Evolutionary conservation across 164 flowering plant species (phyloP).

Genomic region (Magnolia changhungtana): DNA sequence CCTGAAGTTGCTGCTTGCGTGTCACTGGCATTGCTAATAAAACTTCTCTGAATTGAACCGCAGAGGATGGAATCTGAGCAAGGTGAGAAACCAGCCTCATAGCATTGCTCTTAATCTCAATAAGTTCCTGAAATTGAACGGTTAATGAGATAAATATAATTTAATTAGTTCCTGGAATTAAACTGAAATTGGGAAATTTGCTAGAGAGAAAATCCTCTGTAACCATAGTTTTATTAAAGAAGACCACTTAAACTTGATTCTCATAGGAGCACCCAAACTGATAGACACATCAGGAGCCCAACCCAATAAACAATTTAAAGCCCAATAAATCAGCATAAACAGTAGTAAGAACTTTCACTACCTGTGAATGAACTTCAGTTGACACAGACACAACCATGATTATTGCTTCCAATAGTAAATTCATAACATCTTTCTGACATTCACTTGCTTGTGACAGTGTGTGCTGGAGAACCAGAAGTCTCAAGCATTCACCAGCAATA

Average conservation of each 20-base stretch:
- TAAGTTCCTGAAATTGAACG: constrained; percentile 49
- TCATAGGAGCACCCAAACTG: too few relatives aligned
- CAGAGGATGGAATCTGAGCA: constrained; percentile 78
- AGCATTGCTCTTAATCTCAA: constrained; percentile 56
- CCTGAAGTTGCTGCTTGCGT: constrained; percentile 85
- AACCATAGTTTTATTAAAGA: too few relatives aligned
- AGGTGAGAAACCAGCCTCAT: constrained; percentile 75
- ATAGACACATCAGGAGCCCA: too few relatives aligned
- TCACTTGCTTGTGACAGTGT: constrained; percentile 52
- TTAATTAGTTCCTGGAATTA: too few relatives aligned
- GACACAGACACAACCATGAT: constrained; percentile 54
- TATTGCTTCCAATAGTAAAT: constrained; percentile 63
- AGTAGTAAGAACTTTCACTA: constrained; percentile 16
- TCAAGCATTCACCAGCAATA: constrained; percentile 66
- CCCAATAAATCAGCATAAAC: too few relatives aligned
- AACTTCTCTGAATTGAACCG: constrained; percentile 66
- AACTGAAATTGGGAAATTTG: too few relatives aligned
- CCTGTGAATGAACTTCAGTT: constrained; percentile 47
- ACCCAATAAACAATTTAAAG: not conserved
- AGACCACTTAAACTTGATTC: too few relatives aligned
- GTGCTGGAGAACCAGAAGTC: constrained; percentile 67
- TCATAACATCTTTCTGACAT: constrained; percentile 56
- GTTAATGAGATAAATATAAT: not conserved
- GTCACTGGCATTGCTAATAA: constrained; percentile 65
- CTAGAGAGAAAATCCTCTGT: too few relatives aligned